Evolutionary conservation across 83 land plant genomes (phyloP), one percentile per base, ranked within the genome.

Genomic region (Isoetes engelmannii): DNA sequence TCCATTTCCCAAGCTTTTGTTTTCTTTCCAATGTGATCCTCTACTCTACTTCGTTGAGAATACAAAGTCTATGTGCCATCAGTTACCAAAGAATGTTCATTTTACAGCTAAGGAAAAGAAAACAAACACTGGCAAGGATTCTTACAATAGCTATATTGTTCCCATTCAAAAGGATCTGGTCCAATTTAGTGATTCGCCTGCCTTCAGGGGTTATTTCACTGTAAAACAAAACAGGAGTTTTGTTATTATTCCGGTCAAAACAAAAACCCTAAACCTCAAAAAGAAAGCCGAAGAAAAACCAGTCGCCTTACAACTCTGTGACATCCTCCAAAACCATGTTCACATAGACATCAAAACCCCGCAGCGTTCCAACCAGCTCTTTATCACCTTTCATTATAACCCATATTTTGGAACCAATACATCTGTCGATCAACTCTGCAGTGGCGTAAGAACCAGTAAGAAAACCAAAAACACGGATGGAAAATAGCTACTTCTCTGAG

Each of bases 261-360:
- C 67, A 44, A 8, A 13, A 19, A 13, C 19, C 28, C n/a, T 13
- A 21, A 60, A 15, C 17, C 28, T 9, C 21, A 15, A 60, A 60
- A 17, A 60, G 17, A 37, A 37, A 61, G 20, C 10, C 7, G 47
- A 69, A 61, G 43, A 12, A 41, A 48, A 8, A 48, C 28, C 28
- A 50, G 41, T 7, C 51, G 42, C 76, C 78, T 58, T 78, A 93
- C 98, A 83, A 90, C 83, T 93, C 98, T 55, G 98, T 93, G 69
- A 93, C 98, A 69, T 93, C 98, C 69, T 93, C 98, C 20, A 93
- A 90, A 42, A 93, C 98, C 98, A 93, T 93, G 81, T 93, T 93
- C 65, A 93, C 98, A 49, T 93, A 93, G 57, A 93, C 98, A 65
- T 93, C 98, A 67, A 93, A 90, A 6, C 98, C 98, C 3, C 83